A percentile compares a stretch with the other conserved stretches of the same genome.
phyloP scores from a whole-genome alignment of 441 rosid genomes.

The Populus hybrid region DNA sequence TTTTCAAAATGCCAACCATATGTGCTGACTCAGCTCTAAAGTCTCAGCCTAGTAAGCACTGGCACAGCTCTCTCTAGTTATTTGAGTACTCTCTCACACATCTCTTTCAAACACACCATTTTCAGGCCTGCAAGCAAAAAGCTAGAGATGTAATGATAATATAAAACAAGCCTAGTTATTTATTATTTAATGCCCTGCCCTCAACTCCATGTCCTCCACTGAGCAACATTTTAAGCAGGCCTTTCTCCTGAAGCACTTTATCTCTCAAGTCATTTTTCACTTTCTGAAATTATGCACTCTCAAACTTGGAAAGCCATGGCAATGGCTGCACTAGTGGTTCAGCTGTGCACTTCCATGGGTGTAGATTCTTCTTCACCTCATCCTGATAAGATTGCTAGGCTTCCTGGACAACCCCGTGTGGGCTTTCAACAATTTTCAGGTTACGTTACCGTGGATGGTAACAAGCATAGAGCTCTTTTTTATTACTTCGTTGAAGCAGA shows the following conservation, averaged over 20 bases:
- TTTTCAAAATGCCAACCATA: constrained; percentile 22
- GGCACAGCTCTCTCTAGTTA: constrained; percentile 4
- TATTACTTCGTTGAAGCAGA: constrained; percentile 96
- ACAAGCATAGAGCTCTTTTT: constrained; percentile 72
- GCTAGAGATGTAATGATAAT: constrained; percentile 19
- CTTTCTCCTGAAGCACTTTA: not conserved
- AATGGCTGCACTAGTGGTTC: constrained; percentile 38
- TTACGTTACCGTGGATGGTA: constrained; percentile 70
- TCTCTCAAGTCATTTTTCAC: not conserved
- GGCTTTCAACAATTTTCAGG: constrained; percentile 82
- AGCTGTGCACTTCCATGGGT: constrained; percentile 21
- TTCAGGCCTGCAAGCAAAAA: constrained; percentile 32
- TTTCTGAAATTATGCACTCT: constrained; percentile 27
- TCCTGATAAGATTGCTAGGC: constrained; percentile 44
- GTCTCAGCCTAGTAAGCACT: constrained; percentile 2
- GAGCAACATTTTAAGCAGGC: constrained; percentile 1
- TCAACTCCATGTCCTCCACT: constrained; percentile 27
- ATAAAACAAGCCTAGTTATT: constrained; percentile 10
- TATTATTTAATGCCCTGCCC: constrained; percentile 18
- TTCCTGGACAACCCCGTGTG: constrained; percentile 91
- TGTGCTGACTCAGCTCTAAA: constrained; percentile 23
- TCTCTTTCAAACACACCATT: constrained; percentile 31
- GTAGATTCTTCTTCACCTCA: constrained; percentile 28
- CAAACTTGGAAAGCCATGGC: constrained; percentile 42
- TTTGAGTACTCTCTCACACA: constrained; percentile 10